Conservation (phyloP, 208 protist species). For the Naegleria lovaniensis region DNA sequence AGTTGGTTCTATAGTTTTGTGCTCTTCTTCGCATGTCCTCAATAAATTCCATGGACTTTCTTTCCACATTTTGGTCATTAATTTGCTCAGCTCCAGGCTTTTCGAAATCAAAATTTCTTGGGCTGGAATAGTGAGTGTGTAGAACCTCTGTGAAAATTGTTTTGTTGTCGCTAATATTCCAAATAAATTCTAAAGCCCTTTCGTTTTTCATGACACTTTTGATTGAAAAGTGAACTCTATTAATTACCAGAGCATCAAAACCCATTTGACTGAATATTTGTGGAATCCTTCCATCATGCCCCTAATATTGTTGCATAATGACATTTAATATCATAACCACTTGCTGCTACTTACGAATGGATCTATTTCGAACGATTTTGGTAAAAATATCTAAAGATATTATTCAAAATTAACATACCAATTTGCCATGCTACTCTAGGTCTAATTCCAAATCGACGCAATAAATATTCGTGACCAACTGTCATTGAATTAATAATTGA, state of each 20-base stretch:
- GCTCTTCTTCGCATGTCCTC: constrained; percentile 19
- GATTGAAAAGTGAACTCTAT: constrained; percentile 43
- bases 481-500: constrained; percentile 53
- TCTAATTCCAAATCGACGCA: constrained; percentile 46
- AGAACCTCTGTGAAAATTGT: constrained; percentile 54
- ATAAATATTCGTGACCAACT: constrained; percentile 50
- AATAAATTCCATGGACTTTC: constrained; percentile 25
- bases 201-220: constrained; percentile 42
- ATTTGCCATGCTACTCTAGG: constrained; percentile 51
- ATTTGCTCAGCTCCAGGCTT: neutral
- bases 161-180: constrained; percentile 39
- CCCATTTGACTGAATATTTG: constrained; percentile 42
- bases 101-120: constrained; percentile 44
- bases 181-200: constrained; percentile 57
- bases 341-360: too few relatives aligned
- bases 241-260: constrained; percentile 60
- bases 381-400: neutral
- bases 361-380: neutral
- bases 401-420: neutral
- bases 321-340: too few relatives aligned
- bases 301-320: constrained; percentile 38
- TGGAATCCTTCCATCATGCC: constrained; percentile 48
- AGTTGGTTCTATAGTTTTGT: constrained; percentile 32
- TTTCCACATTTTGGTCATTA: neutral
- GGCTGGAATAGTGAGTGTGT: constrained; percentile 52